Evolutionary conservation across 2,329 filamentous ascomycete genomes (phyloP).

Genomic region (Penicillium polonicum): DNA sequence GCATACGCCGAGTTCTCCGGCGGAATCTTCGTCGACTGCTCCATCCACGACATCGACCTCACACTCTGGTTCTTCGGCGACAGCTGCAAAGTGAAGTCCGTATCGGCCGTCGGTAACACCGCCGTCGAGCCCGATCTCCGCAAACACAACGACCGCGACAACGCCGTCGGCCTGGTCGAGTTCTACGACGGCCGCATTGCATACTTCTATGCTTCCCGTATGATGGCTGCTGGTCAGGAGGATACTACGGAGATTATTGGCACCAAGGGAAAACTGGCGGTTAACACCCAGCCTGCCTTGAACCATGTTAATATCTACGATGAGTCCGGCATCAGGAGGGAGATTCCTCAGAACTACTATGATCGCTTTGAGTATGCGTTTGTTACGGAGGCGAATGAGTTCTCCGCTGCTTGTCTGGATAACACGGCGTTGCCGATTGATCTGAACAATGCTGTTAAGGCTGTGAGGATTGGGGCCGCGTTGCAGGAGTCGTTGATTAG

Average conservation of each 20-base stretch:
- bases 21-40: slow-evolving; percentile 70
- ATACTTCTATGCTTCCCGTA: slow-evolving; percentile 62
- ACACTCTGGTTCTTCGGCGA: slow-evolving; percentile 63
- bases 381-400: slow-evolving; percentile 64
- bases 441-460: slow-evolving; percentile 57
- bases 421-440: slow-evolving; percentile 55
- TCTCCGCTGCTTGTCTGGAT: slow-evolving; percentile 60
- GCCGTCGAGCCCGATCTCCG: slow-evolving; percentile 59
- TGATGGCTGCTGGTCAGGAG: slow-evolving; percentile 68
- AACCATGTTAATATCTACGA: slow-evolving; percentile 60
- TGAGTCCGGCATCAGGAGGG: slow-evolving; percentile 54
- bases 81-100: slow-evolving; percentile 55
- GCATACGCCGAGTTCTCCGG: slow-evolving; percentile 64
- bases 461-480: slow-evolving; percentile 59
- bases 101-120: slow-evolving; percentile 57
- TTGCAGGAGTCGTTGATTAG: slow-evolving; percentile 58
- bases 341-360: slow-evolving; percentile 64
- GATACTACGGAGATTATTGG: slow-evolving; percentile 68
- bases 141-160: slow-evolving; percentile 61
- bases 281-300: slow-evolving; percentile 60
- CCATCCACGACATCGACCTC: slow-evolving; percentile 69
- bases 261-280: slow-evolving; percentile 61
- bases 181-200: slow-evolving; percentile 64
- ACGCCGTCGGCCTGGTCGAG: slow-evolving; percentile 64
- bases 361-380: slow-evolving; percentile 65